Percentiles rank a stretch among this genome's conserved stretches.
Evolutionary conservation across 2,329 filamentous ascomycete genomes (phyloP).

Genomic region (Cytospora piceae): DNA sequence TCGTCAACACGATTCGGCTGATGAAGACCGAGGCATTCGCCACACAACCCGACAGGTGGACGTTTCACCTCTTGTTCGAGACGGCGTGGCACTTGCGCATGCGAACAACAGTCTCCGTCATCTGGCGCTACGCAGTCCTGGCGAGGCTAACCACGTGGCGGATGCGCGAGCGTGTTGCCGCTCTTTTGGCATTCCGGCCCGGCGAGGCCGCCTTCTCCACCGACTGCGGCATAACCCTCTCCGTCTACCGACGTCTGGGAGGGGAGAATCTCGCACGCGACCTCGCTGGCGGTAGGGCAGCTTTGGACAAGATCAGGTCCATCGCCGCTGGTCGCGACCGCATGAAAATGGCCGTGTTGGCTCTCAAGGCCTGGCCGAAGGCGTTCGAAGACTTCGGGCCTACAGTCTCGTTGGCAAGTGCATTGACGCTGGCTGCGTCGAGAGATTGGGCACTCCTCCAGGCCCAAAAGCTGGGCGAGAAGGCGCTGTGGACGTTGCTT

Average conservation of each 20-base stretch:
- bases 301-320: slow-evolving; percentile 8
- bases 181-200: slow-evolving; percentile 16
- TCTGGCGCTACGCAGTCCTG: slow-evolving; percentile 42
- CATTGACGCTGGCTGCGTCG: slow-evolving; percentile 12
- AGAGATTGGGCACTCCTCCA: slow-evolving; percentile 9
- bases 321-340: background rate
- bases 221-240: background rate
- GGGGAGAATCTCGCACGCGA: slow-evolving; percentile 24
- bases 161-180: slow-evolving; percentile 36
- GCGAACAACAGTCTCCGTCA: slow-evolving; percentile 38
- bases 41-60: slow-evolving; percentile 36
- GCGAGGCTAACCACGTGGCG: slow-evolving; percentile 33
- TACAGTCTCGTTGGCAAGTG: slow-evolving; percentile 5
- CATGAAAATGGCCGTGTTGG: slow-evolving; percentile 8
- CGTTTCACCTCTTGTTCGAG: slow-evolving; percentile 45
- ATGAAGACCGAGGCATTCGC: slow-evolving; percentile 32
- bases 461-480: background rate
- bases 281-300: slow-evolving; percentile 21
- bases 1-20: slow-evolving; percentile 34
- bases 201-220: background rate
- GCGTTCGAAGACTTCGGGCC: slow-evolving; percentile 20
- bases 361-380: slow-evolving; percentile 16
- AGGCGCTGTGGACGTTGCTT: background rate
- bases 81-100: slow-evolving; percentile 42
- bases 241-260: slow-evolving; percentile 6